Evolutionary conservation across 345 rosid species (phyloP).

Genomic region (Clausena lansium): DNA sequence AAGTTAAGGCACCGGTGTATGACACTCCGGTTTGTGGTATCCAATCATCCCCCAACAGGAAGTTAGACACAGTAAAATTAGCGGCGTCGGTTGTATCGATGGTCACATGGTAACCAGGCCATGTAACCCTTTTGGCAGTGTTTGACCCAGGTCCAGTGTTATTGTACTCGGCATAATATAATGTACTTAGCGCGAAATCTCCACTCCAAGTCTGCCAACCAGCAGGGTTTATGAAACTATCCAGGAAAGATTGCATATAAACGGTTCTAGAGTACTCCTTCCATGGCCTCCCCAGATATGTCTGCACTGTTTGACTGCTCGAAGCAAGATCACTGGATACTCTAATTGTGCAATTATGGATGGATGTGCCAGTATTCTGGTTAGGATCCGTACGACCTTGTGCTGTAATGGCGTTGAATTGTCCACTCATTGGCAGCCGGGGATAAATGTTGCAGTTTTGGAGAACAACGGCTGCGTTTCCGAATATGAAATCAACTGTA

Average conservation of each 20-base stretch:
- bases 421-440: constrained; percentile 63
- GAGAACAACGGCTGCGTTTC: constrained; percentile 81
- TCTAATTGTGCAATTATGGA: constrained; percentile 56
- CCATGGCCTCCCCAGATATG: constrained; percentile 90
- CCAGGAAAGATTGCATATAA: constrained; percentile 53
- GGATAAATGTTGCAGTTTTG: constrained; percentile 79
- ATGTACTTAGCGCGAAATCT: constrained; percentile 58
- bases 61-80: constrained; percentile 61
- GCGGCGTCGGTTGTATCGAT: constrained; percentile 61
- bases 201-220: constrained; percentile 80
- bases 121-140: constrained; percentile 53
- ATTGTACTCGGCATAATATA: constrained; percentile 69
- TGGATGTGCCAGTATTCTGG: constrained; percentile 82
- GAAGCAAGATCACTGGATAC: constrained; percentile 68
- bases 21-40: constrained; percentile 67
- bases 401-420: constrained; percentile 85
- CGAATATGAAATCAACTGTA: constrained; percentile 87
- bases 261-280: constrained; percentile 79
- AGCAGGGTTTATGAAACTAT: constrained; percentile 48
- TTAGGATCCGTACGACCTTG: constrained; percentile 82
- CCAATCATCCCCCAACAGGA: constrained; percentile 70
- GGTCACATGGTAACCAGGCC: constrained; percentile 59
- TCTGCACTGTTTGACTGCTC: constrained; percentile 36
- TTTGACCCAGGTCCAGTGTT: constrained; percentile 70
- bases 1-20: constrained; percentile 31